phyloP scores from a whole-genome alignment of 2,329 filamentous ascomycete genomes.

The Xylariaceae sp. region DNA sequence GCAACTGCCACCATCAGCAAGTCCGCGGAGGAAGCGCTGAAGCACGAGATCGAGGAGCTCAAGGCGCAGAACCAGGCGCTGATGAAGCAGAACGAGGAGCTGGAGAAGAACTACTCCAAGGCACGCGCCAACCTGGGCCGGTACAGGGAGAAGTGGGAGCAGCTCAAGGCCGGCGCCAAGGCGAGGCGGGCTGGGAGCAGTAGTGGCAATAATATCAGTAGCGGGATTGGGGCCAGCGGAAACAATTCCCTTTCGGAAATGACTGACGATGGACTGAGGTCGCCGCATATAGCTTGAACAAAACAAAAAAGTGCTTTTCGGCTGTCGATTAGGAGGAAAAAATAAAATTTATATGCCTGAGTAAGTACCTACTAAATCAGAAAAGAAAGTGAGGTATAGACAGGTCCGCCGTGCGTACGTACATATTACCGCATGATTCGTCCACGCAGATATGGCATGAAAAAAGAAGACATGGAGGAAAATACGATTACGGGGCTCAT shows the following conservation, averaged over 20 bases:
- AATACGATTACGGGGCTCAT: no score
- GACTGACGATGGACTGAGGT: conserved; percentile 16
- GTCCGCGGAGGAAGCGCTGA: conserved; percentile 39
- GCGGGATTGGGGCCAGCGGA: no score
- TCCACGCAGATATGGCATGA: no score
- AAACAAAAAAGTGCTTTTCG: neutral
- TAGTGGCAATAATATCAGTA: conserved; percentile 15
- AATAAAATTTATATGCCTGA: neutral
- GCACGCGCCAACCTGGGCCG: conserved; percentile 51
- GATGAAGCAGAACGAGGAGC: conserved; percentile 56
- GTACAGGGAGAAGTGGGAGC: conserved; percentile 57
- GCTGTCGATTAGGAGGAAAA: no score
- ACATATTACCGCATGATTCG: no score
- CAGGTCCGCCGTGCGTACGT: no score
- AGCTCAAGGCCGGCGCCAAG: conserved; percentile 56
- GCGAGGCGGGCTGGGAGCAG: conserved; percentile 35
- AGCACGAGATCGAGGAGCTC: conserved; percentile 54
- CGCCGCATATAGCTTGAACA: conserved; percentile 12
- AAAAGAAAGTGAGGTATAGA: no score
- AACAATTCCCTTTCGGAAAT: no score
- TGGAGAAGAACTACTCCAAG: conserved; percentile 58
- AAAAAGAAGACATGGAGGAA: no score
- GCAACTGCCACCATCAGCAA: conserved; percentile 20
- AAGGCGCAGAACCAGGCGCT: conserved; percentile 59
- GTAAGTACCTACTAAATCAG: no score